A percentile compares a stretch with the other conserved stretches of the same genome.
Evolutionary conservation across 1,139 yeast genomes (phyloP).

Genomic region (Hansenula sp.): DNA sequence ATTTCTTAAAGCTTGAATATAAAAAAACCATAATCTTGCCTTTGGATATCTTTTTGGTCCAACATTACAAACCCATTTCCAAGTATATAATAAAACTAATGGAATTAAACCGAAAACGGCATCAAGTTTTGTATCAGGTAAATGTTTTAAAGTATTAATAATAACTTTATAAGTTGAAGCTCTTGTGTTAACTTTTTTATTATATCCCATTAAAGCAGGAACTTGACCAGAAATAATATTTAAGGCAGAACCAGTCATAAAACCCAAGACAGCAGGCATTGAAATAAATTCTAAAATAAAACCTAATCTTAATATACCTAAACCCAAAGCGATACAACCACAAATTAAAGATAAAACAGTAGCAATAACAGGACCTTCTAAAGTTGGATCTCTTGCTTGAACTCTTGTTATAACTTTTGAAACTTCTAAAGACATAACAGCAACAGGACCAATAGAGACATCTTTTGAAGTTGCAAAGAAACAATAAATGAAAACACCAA

Average conservation of each 20-base stretch:
- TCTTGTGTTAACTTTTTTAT: constrained; percentile 64
- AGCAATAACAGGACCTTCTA: constrained; percentile 65
- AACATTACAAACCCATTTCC: constrained; percentile 56
- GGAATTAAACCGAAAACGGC: constrained; percentile 88
- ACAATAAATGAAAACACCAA: constrained; percentile 85
- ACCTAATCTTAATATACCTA: constrained; percentile 81
- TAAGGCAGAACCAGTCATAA: constrained; percentile 93
- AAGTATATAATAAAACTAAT: constrained; percentile 58
- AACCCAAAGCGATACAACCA: constrained; percentile 79
- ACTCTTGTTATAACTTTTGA: constrained; percentile 73
- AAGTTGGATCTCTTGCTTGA: constrained; percentile 40
- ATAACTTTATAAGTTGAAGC: constrained; percentile 65
- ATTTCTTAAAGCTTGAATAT: constrained; percentile 69
- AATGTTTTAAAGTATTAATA: constrained; percentile 66
- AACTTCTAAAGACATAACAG: constrained; percentile 89
- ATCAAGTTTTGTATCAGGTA: constrained; percentile 63
- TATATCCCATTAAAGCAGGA: constrained; percentile 81
- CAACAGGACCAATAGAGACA: constrained; percentile 95
- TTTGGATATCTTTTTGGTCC: constrained; percentile 67
- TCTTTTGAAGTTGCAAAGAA: constrained; percentile 94
- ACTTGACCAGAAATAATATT: constrained; percentile 80
- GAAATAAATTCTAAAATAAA: constrained; percentile 87
- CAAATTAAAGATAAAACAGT: constrained; percentile 75
- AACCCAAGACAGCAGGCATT: constrained; percentile 89
- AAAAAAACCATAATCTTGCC: constrained; percentile 56